These are phyloP conservation scores for Botrytis galanthina DNA, from an alignment of 2,329 filamentous ascomycete species.

Conservation along the genomic window DNA sequence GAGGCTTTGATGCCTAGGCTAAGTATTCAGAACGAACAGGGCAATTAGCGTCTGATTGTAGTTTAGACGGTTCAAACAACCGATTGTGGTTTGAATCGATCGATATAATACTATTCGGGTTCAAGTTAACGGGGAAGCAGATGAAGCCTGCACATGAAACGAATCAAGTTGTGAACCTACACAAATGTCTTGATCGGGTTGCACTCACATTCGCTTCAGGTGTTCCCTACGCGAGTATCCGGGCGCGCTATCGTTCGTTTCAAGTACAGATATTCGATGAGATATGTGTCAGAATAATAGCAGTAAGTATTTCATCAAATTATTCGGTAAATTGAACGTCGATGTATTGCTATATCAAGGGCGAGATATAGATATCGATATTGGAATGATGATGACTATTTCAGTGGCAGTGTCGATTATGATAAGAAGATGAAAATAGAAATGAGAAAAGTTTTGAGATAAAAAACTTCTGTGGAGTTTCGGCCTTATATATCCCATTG, in stretches of 20 bases:
- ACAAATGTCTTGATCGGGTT: background rate
- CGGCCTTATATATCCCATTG: background rate
- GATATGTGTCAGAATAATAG: background rate
- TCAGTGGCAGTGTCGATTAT: background rate
- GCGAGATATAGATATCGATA: background rate
- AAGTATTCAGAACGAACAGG: background rate
- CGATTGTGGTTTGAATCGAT: background rate
- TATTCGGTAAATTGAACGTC: background rate
- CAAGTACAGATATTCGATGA: too few relatives aligned
- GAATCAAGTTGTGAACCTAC: background rate
- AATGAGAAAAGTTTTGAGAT: background rate
- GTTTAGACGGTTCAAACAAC: background rate
- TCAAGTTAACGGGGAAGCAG: background rate
- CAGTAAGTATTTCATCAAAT: background rate
- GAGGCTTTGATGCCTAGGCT: background rate
- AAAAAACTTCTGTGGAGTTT: background rate
- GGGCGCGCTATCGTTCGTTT: background rate
- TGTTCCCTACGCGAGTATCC: background rate
- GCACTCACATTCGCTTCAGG: background rate
- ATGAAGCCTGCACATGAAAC: background rate
- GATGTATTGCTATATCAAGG: background rate
- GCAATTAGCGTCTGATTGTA: background rate
- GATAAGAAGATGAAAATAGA: background rate
- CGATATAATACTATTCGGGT: background rate
- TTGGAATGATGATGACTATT: background rate